A percentile compares a stretch with the other conserved stretches of the same genome.
Conservation (phyloP, 306 rosid species). For the Begonia fuchsioides region DNA sequence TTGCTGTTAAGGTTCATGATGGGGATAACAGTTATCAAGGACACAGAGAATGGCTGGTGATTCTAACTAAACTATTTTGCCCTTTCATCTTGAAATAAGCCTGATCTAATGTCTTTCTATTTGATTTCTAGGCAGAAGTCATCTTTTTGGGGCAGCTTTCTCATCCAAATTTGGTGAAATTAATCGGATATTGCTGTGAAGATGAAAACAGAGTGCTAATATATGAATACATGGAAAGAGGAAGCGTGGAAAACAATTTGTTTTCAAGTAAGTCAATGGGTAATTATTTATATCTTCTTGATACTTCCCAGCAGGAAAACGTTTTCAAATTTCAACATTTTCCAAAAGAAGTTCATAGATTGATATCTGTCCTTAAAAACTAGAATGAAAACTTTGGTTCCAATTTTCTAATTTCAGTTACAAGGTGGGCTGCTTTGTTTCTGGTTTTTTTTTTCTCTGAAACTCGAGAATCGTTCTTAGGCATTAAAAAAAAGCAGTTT, state of each 20-base stretch:
- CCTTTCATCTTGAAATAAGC: background rate
- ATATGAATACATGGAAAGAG: conserved; percentile 84
- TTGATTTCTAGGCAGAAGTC: conserved; percentile 83
- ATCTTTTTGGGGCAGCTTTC: conserved; percentile 98
- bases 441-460: too few relatives aligned
- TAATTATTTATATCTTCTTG: background rate
- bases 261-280: conserved; percentile 52
- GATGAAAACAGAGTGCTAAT: conserved; percentile 80
- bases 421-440: too few relatives aligned
- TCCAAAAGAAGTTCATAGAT: too few relatives aligned
- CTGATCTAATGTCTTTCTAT: background rate
- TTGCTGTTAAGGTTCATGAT: conserved; percentile 98
- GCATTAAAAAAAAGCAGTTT: background rate
- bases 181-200: conserved; percentile 95
- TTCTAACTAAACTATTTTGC: conserved; percentile 11
- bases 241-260: conserved; percentile 87
- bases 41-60: conserved; percentile 99
- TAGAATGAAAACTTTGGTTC: too few relatives aligned
- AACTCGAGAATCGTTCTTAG: too few relatives aligned
- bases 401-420: too few relatives aligned
- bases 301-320: too few relatives aligned
- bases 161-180: conserved; percentile 88
- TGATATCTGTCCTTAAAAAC: too few relatives aligned
- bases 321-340: too few relatives aligned
- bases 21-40: conserved; percentile 94